Conservation (phyloP, 805 yeast genomes). For the Kodamaea lidongshanica region DNA sequence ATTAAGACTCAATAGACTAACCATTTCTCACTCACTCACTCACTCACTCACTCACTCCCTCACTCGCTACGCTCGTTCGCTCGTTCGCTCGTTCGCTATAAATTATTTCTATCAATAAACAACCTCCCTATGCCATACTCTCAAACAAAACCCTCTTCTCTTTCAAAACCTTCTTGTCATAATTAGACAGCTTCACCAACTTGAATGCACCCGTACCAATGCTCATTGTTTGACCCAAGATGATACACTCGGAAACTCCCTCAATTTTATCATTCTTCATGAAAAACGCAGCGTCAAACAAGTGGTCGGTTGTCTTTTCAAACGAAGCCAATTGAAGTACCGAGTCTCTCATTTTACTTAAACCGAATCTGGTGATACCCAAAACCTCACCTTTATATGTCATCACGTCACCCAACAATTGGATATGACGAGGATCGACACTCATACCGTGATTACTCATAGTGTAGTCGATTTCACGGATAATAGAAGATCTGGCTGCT, state of each 20-base stretch:
- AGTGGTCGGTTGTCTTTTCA: constrained; percentile 96
- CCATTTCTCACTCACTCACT: no score
- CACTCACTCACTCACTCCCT: no score
- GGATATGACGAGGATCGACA: constrained; percentile 99
- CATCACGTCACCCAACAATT: constrained; percentile 96
- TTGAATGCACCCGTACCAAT: constrained; percentile 97
- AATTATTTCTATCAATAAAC: no score
- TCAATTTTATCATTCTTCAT: constrained; percentile 95
- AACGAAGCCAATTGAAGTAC: constrained; percentile 95
- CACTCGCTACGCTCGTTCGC: constrained; percentile 1
- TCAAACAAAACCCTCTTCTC: constrained; percentile 45
- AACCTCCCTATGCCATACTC: constrained; percentile 34
- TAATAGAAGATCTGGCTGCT: constrained; percentile 91
- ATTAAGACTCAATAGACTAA: no score
- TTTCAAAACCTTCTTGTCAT: constrained; percentile 37
- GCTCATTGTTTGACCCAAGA: constrained; percentile 94
- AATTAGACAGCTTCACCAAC: constrained; percentile 55
- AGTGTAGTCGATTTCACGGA: constrained; percentile 91
- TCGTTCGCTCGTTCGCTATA: not conserved
- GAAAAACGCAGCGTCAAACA: constrained; percentile 96
- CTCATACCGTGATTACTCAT: constrained; percentile 99
- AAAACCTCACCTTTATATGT: constrained; percentile 96
- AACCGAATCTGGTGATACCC: constrained; percentile 96
- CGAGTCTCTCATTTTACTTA: constrained; percentile 97
- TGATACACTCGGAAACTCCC: constrained; percentile 97